These are phyloP conservation scores for Trichoderma asperelloides DNA, from an alignment of 495 filamentous ascomycete species.

Conservation along the genomic window DNA sequence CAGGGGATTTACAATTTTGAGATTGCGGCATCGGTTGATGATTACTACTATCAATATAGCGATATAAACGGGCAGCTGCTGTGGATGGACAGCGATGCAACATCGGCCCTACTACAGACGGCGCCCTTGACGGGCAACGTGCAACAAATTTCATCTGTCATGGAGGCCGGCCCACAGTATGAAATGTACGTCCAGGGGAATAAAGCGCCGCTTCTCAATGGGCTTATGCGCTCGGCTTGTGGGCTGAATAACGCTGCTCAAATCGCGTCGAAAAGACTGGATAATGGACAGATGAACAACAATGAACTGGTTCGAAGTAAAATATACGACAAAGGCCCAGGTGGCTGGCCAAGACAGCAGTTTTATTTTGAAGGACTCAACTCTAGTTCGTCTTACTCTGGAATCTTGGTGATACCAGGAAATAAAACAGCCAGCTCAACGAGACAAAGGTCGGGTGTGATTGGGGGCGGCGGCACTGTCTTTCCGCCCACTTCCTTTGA, in stretches of 20 bases:
- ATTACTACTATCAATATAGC: slow-evolving; percentile 53
- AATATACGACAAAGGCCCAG: slow-evolving; percentile 57
- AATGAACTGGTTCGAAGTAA: slow-evolving; percentile 42
- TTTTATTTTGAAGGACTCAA: slow-evolving; percentile 75
- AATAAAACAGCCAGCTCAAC: slow-evolving; percentile 28
- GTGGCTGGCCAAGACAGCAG: slow-evolving; percentile 65
- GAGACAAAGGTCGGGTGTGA: slow-evolving; percentile 12
- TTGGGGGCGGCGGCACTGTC: slow-evolving; percentile 63
- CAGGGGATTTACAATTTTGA: slow-evolving; percentile 62
- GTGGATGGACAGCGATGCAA: slow-evolving; percentile 72
- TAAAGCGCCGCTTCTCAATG: slow-evolving; percentile 49
- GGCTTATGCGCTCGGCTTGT: slow-evolving; percentile 67
- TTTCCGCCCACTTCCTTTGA: slow-evolving; percentile 57
- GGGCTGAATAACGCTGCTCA: slow-evolving; percentile 56
- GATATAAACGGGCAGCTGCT: slow-evolving; percentile 43
- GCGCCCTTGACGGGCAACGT: slow-evolving; percentile 47
- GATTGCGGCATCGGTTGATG: slow-evolving; percentile 74
- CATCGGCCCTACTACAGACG: slow-evolving; percentile 69
- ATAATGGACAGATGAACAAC: slow-evolving; percentile 13
- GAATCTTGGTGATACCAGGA: slow-evolving; percentile 52
- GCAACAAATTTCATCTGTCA: slow-evolving; percentile 41
- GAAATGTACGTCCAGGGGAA: slow-evolving; percentile 68
- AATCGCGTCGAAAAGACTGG: slow-evolving; percentile 42
- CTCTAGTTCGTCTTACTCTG: slow-evolving; percentile 56
- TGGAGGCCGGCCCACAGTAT: slow-evolving; percentile 54